phyloP scores from a whole-genome alignment of 192 early-diverging fungal genomes.

The Coemansia sp. region DNA sequence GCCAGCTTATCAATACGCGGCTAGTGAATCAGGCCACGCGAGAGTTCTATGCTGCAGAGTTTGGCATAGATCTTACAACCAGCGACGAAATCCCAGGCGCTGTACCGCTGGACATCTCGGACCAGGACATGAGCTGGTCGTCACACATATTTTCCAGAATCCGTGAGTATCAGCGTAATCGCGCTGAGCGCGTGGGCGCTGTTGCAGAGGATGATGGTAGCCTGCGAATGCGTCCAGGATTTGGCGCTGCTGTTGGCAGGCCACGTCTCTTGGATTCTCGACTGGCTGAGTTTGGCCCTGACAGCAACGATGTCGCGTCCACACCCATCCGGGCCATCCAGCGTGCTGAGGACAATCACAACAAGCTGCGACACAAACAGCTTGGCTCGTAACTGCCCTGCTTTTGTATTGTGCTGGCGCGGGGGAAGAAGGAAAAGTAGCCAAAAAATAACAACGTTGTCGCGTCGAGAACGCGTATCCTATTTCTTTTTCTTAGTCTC shows the following conservation, averaged over 20 bases:
- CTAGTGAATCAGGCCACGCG: slow-evolving; percentile 41
- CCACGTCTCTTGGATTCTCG: slow-evolving; percentile 7
- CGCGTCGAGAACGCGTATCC: slow-evolving; percentile 6
- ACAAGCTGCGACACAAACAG: slow-evolving; percentile 15
- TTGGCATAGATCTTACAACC: slow-evolving; percentile 22
- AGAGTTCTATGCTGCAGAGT: slow-evolving; percentile 43
- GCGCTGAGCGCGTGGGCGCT: slow-evolving; percentile 44
- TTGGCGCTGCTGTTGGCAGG: slow-evolving; percentile 8
- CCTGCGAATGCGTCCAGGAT: slow-evolving; percentile 32
- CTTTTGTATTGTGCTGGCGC: too few species aligned
- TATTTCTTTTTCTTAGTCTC: slow-evolving; percentile 7
- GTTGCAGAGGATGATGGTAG: slow-evolving; percentile 52
- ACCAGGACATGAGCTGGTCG: slow-evolving; percentile 46
- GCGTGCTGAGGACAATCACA: slow-evolving; percentile 36
- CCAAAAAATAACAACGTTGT: neutral
- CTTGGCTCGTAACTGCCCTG: neutral
- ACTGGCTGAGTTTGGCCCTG: slow-evolving; percentile 15
- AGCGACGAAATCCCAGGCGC: slow-evolving; percentile 35
- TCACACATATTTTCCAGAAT: slow-evolving; percentile 33
- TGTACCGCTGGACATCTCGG: slow-evolving; percentile 51
- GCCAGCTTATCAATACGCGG: slow-evolving; percentile 35
- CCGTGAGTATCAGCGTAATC: slow-evolving; percentile 41
- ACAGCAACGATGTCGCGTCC: slow-evolving; percentile 18
- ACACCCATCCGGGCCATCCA: slow-evolving; percentile 38
- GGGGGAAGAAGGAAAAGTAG: neutral